Evolutionary conservation across 805 yeast species (phyloP).

Genomic region (Myxozyma neotropica): DNA sequence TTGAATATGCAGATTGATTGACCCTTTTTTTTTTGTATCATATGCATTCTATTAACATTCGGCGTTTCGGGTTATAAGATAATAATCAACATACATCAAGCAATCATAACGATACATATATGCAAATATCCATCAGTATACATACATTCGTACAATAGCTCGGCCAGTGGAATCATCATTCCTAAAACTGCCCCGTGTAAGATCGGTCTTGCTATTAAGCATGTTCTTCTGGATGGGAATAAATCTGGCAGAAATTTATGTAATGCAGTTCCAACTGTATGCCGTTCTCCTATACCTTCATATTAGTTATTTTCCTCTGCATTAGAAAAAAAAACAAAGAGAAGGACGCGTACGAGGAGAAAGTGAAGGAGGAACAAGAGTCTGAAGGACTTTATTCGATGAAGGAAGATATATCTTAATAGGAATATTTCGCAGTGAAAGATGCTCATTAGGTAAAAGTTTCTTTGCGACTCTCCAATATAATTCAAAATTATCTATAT

Average conservation of each 20-base stretch:
- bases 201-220: slow-evolving; percentile 49
- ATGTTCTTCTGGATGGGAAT: slow-evolving; percentile 47
- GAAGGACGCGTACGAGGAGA: slow-evolving; percentile 14
- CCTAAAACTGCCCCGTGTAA: slow-evolving; percentile 62
- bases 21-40: neutral
- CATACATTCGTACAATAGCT: slow-evolving; percentile 50
- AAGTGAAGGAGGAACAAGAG: slow-evolving; percentile 38
- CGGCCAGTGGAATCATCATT: slow-evolving; percentile 48
- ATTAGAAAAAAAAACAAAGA: neutral
- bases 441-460: slow-evolving; percentile 36
- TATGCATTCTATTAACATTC: neutral
- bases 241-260: slow-evolving; percentile 49
- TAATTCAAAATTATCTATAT: slow-evolving; percentile 26
- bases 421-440: slow-evolving; percentile 39
- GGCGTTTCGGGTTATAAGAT: neutral
- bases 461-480: slow-evolving; percentile 39
- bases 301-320: neutral
- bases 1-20: slow-evolving; percentile 15
- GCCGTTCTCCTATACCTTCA: slow-evolving; percentile 29
- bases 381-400: slow-evolving; percentile 45
- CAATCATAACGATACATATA: slow-evolving; percentile 48
- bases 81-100: neutral
- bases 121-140: slow-evolving; percentile 71
- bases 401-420: slow-evolving; percentile 43
- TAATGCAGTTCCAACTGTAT: slow-evolving; percentile 49